phyloP scores from a whole-genome alignment of 2,329 filamentous ascomycete genomes.

The Penicillium sp. region DNA sequence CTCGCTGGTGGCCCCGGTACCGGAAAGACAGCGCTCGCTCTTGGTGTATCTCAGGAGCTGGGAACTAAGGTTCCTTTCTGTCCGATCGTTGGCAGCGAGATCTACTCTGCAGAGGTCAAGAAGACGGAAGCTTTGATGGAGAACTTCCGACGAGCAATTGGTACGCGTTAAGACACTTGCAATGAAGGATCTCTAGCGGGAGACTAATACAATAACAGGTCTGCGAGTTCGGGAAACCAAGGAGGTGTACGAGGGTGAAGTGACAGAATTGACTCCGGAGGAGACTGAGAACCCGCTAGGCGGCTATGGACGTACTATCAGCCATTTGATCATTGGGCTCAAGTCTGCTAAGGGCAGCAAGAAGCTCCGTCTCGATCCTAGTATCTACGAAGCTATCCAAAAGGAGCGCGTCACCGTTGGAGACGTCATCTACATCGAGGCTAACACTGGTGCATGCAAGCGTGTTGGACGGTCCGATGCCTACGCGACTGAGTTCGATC shows the following conservation, averaged over 20 bases:
- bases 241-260: slow-evolving; percentile 98
- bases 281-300: slow-evolving; percentile 97
- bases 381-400: slow-evolving; percentile 98
- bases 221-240: slow-evolving; percentile 97
- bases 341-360: slow-evolving; percentile 97
- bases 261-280: slow-evolving; percentile 94
- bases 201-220: slow-evolving; percentile 40
- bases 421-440: slow-evolving; percentile 98
- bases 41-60: slow-evolving; percentile 94
- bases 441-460: slow-evolving; percentile 97
- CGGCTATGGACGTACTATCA: slow-evolving; percentile 96
- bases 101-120: slow-evolving; percentile 98
- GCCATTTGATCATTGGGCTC: slow-evolving; percentile 87
- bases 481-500: slow-evolving; percentile 96
- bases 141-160: slow-evolving; percentile 96
- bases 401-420: slow-evolving; percentile 95
- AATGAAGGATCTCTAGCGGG: not conserved
- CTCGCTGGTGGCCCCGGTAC: slow-evolving; percentile 93
- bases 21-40: slow-evolving; percentile 92
- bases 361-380: slow-evolving; percentile 93
- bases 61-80: slow-evolving; percentile 98
- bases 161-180: slow-evolving; percentile 44
- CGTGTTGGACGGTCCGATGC: slow-evolving; percentile 93
- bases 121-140: slow-evolving; percentile 99
- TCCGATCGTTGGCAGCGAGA: slow-evolving; percentile 95